Base-by-base conservation (phyloP, 1,284 basidiomycete species). In the Mycena sp. region DNA sequence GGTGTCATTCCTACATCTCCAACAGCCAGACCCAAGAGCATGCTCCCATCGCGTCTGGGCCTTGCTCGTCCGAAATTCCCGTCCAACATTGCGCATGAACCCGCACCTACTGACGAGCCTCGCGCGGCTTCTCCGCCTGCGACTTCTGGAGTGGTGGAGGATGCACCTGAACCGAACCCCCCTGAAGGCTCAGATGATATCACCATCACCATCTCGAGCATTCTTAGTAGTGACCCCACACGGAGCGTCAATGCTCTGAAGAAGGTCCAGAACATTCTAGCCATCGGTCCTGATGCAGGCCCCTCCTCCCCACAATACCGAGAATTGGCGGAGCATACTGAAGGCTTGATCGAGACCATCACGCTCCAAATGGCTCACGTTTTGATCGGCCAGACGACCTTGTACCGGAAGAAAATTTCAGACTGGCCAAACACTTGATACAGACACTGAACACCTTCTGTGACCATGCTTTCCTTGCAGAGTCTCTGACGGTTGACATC, bases 231-330 rank as follows among this genome's bases (percentile, higher is more conserved):
- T 67, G 94, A 98, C 78, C 85, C 94, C 0, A 81, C 87, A 28
- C 85, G 91, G 48, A 94, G 94, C 70, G 95, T 98, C n/a, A 93
- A 97, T 61, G 95, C 95, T 0, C 82, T 99, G 71, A 99, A 99
- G 81, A 91, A 89, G 71, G 87, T 97, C 41, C 94, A 98, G 73
- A 90, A 88, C 70, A 88, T 93, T 62, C 81, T 97, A 6, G 86
- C 90, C 65, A 80, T 90, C 17, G 87, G 88, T 9, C 89, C 92
- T 12, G 90, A 93, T 50, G 86, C 88, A 49, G 90, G 91, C 14
- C 86, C 87, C 45, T 82, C 85, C 14, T 87, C 85, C 26, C 79
- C 85, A 12, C 83, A 85, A 65, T 94, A 94, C 75, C 87, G 85
- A 51, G 91, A 94, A 72, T 81, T 94, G 26, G 91, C 92, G 0